A percentile compares a stretch with the other conserved stretches of the same genome.
These are phyloP conservation scores for Chara braunii DNA, from an alignment of 139 green algal genomes.

Conservation along the genomic window DNA sequence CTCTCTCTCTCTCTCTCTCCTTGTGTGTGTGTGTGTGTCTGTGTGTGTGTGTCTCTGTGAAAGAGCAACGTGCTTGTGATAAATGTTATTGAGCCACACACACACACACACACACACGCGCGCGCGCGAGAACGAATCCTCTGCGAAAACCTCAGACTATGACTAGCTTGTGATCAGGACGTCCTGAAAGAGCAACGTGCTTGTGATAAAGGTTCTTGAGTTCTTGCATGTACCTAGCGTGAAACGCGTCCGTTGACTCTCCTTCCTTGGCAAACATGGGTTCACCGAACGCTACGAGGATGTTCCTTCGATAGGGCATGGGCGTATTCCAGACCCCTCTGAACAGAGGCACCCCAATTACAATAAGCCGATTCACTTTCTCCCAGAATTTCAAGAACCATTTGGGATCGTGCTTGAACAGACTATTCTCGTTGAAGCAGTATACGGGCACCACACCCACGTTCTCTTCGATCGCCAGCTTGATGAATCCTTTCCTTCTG, in stretches of 20 bases:
- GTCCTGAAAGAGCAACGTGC: not conserved
- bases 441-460: conserved; percentile 23
- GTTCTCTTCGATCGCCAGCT: conserved; percentile 25
- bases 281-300: conserved; percentile 5
- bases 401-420: conserved; percentile 20
- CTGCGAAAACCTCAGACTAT: too few species aligned
- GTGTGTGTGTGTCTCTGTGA: too few species aligned
- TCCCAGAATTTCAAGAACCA: conserved; percentile 24
- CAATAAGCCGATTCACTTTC: conserved; percentile 6
- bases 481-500: conserved; percentile 21
- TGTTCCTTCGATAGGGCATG: conserved; percentile 15
- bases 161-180: conserved; percentile 5
- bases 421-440: conserved; percentile 33
- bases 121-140: too few species aligned
- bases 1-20: too few species aligned
- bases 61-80: not conserved
- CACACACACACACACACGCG: too few species aligned
- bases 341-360: conserved; percentile 17
- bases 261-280: conserved; percentile 1
- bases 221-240: conserved; percentile 5
- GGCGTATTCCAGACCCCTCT: conserved; percentile 17
- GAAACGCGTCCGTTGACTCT: conserved; percentile 1
- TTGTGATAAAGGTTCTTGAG: conserved; percentile 7
- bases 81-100: conserved; percentile 14
- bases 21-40: too few species aligned